Percentiles rank a stretch among this genome's conserved stretches.
These are phyloP conservation scores for Colletotrichum tofieldiae DNA, from an alignment of 2,329 filamentous ascomycete species.

Conservation along the genomic window DNA sequence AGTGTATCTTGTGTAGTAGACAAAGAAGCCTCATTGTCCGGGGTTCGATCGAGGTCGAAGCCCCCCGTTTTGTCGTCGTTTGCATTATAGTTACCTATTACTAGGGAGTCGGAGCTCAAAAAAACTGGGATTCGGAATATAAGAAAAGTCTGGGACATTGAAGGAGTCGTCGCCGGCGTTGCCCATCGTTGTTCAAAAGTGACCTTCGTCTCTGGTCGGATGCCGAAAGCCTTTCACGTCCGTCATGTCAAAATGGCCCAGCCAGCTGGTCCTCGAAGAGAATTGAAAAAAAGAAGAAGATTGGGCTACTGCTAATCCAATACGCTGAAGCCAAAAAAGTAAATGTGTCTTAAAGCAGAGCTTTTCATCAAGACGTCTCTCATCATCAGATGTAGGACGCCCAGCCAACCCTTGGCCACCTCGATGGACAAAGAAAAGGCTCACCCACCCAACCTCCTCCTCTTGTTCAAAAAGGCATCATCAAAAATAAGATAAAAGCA, in stretches of 20 bases:
- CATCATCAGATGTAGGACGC: conserved; percentile 18
- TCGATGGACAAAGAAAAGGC: neutral
- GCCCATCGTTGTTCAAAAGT: neutral
- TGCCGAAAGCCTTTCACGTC: conserved; percentile 7
- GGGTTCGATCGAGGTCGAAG: conserved; percentile 17
- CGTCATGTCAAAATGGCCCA: conserved; percentile 11
- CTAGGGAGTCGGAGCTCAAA: conserved; percentile 41
- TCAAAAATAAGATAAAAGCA: conserved; percentile 25
- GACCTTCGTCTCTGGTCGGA: neutral
- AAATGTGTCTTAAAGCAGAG: conserved; percentile 25
- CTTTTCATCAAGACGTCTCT: conserved; percentile 32
- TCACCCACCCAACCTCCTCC: neutral
- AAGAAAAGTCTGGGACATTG: conserved; percentile 6
- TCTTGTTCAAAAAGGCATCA: neutral
- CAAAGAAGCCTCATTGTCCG: conserved; percentile 32
- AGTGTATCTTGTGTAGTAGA: conserved; percentile 31
- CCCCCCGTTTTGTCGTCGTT: conserved; percentile 11
- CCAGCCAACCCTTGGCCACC: conserved; percentile 7
- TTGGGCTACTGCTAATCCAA: conserved; percentile 35
- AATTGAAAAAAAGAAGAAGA: conserved; percentile 30
- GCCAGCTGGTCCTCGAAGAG: conserved; percentile 1
- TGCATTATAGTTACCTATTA: conserved; percentile 42
- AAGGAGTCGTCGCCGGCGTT: neutral
- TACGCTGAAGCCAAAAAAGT: conserved; percentile 27
- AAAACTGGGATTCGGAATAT: conserved; percentile 27